Evolutionary conservation across 1,284 basidiomycete genomes (phyloP).

Genomic region (Rhodotorula mucilaginosa): DNA sequence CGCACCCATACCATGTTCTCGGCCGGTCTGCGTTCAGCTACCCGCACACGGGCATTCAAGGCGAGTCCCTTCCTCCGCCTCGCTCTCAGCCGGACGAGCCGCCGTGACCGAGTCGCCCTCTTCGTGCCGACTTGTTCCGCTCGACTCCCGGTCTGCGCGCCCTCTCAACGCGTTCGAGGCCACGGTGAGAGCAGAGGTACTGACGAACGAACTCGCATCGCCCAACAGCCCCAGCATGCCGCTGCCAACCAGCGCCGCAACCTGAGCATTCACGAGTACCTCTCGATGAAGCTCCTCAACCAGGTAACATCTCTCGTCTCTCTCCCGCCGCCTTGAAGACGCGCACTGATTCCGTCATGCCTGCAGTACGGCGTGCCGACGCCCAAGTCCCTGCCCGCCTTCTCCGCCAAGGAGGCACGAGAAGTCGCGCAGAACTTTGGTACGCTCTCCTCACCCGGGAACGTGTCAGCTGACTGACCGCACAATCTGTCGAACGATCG

Average conservation of each 20-base stretch:
- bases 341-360: background rate
- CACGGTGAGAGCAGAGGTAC: background rate
- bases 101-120: background rate
- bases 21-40: conserved; percentile 28
- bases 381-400: conserved; percentile 86
- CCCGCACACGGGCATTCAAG: conserved; percentile 29
- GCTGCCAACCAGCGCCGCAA: conserved; percentile 69
- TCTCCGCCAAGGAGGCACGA: conserved; percentile 84
- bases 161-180: background rate
- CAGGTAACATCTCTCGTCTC: conserved; percentile 58
- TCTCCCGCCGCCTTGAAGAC: background rate
- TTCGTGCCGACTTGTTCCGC: background rate
- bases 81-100: too few relatives aligned
- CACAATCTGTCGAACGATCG: too few relatives aligned
- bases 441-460: conserved; percentile 42
- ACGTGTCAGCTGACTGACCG: too few relatives aligned
- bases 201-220: too few relatives aligned
- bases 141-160: too few relatives aligned
- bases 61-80: conserved; percentile 8
- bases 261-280: conserved; percentile 98
- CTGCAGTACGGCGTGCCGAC: conserved; percentile 89
- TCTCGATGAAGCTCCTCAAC: conserved; percentile 92
- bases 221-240: conserved; percentile 3
- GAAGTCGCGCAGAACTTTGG: conserved; percentile 85
- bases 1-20: conserved; percentile 24